Evolutionary conservation across 106 monocot genomes (phyloP).

Genomic region (Allium sativum): DNA sequence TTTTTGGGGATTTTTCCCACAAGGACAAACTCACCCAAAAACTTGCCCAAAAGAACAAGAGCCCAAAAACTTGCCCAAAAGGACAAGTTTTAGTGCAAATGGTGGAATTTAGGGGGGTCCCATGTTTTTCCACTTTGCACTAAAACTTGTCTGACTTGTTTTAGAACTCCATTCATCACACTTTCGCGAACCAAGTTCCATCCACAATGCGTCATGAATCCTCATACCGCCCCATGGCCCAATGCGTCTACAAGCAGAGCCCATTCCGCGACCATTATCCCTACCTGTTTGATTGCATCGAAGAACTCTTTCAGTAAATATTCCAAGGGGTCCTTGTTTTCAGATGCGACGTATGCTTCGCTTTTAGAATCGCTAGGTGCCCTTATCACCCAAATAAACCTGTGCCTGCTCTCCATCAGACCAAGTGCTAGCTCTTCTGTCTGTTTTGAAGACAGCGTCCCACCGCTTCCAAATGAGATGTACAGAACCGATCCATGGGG

Average conservation of each 20-base stretch:
- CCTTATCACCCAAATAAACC: conserved; percentile 51
- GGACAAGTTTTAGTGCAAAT: too few relatives aligned
- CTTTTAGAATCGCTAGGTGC: conserved; percentile 10
- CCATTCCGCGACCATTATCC: conserved; percentile 45
- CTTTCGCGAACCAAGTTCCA: conserved; percentile 76
- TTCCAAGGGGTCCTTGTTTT: conserved; percentile 8
- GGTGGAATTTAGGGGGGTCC: too few relatives aligned
- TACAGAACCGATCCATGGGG: conserved; percentile 39
- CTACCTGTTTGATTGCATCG: conserved; percentile 30
- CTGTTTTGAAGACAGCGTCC: too few relatives aligned
- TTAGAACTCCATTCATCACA: conserved; percentile 42
- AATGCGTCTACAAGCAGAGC: conserved; percentile 44
- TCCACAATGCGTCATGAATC: conserved; percentile 62
- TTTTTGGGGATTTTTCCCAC: too few relatives aligned
- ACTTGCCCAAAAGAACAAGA: too few relatives aligned
- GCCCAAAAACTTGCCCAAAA: too few relatives aligned
- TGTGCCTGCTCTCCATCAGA: conserved; percentile 35
- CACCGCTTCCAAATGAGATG: conserved; percentile 56
- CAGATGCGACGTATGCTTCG: conserved; percentile 5
- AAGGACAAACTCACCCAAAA: too few relatives aligned
- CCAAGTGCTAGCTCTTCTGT: conserved; percentile 40
- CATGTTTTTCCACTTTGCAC: too few relatives aligned
- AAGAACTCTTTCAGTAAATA: conserved; percentile 51
- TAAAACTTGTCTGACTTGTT: too few relatives aligned
- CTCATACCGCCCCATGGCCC: conserved; percentile 30